A percentile compares a stretch with the other conserved stretches of the same genome.
Evolutionary conservation across 1,284 basidiomycete species (phyloP).

Genomic region (Malassezia cuniculi): DNA sequence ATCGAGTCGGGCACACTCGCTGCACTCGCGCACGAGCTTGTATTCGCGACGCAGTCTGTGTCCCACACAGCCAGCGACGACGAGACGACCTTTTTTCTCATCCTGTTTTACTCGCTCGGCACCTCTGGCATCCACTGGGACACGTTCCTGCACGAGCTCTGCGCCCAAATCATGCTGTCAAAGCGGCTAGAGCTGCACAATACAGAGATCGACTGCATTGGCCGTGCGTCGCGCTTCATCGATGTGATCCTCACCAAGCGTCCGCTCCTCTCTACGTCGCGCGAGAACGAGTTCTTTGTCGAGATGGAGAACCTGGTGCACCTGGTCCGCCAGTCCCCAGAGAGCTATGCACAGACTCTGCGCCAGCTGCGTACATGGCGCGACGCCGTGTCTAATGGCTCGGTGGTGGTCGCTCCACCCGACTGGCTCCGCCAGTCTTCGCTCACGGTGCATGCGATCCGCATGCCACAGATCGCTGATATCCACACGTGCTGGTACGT

Average conservation of each 20-base stretch:
- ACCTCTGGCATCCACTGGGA: conserved; percentile 5
- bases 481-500: conserved; percentile 9
- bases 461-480: neutral
- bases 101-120: conserved; percentile 9
- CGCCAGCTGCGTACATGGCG: conserved; percentile 9
- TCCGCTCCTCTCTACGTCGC: conserved; percentile 3
- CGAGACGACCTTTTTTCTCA: conserved; percentile 11
- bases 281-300: conserved; percentile 3
- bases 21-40: conserved; percentile 37
- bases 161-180: neutral
- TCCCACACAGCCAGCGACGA: neutral
- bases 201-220: neutral
- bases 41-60: conserved; percentile 27
- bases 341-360: neutral
- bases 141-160: conserved; percentile 4
- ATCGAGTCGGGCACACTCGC: conserved; percentile 24
- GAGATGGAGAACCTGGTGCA: conserved; percentile 1
- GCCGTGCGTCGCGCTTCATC: conserved; percentile 5
- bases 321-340: neutral
- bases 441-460: no score
- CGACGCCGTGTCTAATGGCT: conserved; percentile 6
- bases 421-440: no score
- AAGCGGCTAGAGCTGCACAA: conserved; percentile 1
- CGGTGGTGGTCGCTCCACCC: neutral
- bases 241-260: conserved; percentile 14